A percentile compares a stretch with the other conserved stretches of the same genome.
phyloP scores from a whole-genome alignment of 2,329 filamentous ascomycete genomes.

The Colletotrichum salicis region DNA sequence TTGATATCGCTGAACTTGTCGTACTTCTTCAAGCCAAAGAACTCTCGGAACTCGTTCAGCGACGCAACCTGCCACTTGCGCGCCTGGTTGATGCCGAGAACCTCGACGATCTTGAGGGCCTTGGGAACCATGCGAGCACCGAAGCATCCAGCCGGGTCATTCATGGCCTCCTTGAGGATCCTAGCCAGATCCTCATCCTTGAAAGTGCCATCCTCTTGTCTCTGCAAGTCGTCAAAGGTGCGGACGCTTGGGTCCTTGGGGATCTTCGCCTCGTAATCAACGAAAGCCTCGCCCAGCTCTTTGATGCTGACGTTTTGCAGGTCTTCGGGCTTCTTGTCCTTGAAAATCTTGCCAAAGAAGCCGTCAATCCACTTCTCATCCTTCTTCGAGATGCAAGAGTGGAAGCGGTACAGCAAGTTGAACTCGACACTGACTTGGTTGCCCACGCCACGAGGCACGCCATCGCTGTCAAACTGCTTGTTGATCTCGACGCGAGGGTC shows the following conservation, averaged over 20 bases:
- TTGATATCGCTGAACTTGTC: slow-evolving; percentile 69
- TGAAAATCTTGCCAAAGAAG: slow-evolving; percentile 60
- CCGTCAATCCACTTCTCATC: slow-evolving; percentile 72
- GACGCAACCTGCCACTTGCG: slow-evolving; percentile 70
- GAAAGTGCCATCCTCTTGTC: slow-evolving; percentile 62
- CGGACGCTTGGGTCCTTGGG: slow-evolving; percentile 57
- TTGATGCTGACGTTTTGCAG: slow-evolving; percentile 46
- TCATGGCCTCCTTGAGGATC: slow-evolving; percentile 67
- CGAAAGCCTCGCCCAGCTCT: slow-evolving; percentile 46
- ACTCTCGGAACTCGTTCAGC: slow-evolving; percentile 72
- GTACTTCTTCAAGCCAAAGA: slow-evolving; percentile 69
- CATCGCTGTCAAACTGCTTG: slow-evolving; percentile 56
- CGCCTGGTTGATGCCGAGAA: slow-evolving; percentile 70
- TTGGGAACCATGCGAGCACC: slow-evolving; percentile 69
- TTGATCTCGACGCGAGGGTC: slow-evolving; percentile 71
- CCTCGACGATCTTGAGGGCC: slow-evolving; percentile 69
- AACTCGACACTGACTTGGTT: slow-evolving; percentile 77
- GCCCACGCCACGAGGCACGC: slow-evolving; percentile 65
- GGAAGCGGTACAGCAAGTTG: slow-evolving; percentile 75
- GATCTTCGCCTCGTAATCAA: slow-evolving; percentile 50
- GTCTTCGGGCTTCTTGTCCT: slow-evolving; percentile 42
- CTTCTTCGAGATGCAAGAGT: slow-evolving; percentile 67
- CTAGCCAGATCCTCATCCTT: slow-evolving; percentile 67
- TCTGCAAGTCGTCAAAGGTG: slow-evolving; percentile 59
- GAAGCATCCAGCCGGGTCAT: slow-evolving; percentile 69